A percentile compares a stretch with the other conserved stretches of the same genome.
Evolutionary conservation across 805 yeast species (phyloP).

Genomic region (Wickerhamiella domercqiae): DNA sequence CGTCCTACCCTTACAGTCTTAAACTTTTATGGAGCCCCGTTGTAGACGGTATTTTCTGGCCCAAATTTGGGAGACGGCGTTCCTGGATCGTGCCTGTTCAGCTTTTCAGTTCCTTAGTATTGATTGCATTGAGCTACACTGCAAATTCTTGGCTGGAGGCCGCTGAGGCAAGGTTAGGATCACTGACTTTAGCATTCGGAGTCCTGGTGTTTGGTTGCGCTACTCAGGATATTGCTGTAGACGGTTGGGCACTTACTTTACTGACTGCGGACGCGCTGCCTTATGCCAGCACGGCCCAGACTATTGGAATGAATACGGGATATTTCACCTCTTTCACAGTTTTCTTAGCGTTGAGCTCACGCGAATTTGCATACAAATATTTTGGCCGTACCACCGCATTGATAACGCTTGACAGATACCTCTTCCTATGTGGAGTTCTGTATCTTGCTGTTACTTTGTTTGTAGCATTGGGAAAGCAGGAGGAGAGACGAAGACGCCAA

Average conservation of each 20-base stretch:
- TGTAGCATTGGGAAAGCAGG: slow-evolving; percentile 47
- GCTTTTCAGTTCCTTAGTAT: slow-evolving; percentile 52
- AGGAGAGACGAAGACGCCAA: slow-evolving; percentile 32
- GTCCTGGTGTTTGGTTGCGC: slow-evolving; percentile 76
- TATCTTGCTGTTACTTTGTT: slow-evolving; percentile 53
- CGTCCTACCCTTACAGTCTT: slow-evolving; percentile 87
- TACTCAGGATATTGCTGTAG: slow-evolving; percentile 97
- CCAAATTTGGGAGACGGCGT: slow-evolving; percentile 61
- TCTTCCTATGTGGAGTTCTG: slow-evolving; percentile 60
- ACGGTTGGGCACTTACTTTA: slow-evolving; percentile 95
- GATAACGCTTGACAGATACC: slow-evolving; percentile 57
- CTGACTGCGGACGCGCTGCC: slow-evolving; percentile 63
- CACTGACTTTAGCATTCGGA: slow-evolving; percentile 59
- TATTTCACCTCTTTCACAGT: slow-evolving; percentile 85
- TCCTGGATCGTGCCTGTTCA: slow-evolving; percentile 95
- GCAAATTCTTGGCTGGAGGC: slow-evolving; percentile 36
- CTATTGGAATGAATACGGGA: slow-evolving; percentile 86
- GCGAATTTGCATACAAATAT: slow-evolving; percentile 82
- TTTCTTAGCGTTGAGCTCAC: slow-evolving; percentile 77
- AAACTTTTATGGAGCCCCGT: slow-evolving; percentile 92
- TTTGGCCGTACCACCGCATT: slow-evolving; percentile 53
- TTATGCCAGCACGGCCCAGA: slow-evolving; percentile 94
- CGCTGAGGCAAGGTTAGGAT: slow-evolving; percentile 34
- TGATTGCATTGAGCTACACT: slow-evolving; percentile 46
- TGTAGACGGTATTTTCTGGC: slow-evolving; percentile 71